Base-by-base conservation (phyloP, 2,329 filamentous ascomycete genomes). In the Cordyceps tenuipes region DNA sequence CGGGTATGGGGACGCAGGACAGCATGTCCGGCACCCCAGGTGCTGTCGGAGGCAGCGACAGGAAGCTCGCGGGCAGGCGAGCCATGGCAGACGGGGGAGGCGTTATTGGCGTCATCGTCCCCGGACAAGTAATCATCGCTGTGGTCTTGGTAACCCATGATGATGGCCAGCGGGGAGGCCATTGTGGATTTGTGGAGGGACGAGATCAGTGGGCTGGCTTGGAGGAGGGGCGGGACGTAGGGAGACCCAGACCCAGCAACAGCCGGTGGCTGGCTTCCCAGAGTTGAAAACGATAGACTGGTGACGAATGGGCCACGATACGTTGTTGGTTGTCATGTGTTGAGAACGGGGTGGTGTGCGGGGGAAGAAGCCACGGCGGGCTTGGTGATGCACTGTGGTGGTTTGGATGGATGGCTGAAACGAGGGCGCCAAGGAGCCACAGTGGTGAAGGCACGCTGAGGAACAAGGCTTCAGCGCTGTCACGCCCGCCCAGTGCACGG, bases 1-100 rank as follows among this genome's bases (percentile, higher is more conserved):
- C 51, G 55, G 15, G 55, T 58, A 44, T 58, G 55, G 21, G 55
- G 55, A n/a, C 55, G 55, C 31, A 23, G 21, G 13, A 46, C 17
- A 7, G 46, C 19, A 9, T 34, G 31, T 17, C 43, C 54, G 3
- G 34, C 3, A 1, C 15, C 54, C 54, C 54, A 57, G 31, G 31
- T 49, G 8, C 47, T 26, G 19, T 57, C 44, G 43, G 13, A 23
- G 54, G 44, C 54, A 6, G 31, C 10, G 31, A 41, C 44, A 19
- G 44, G 44, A 5, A 57, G 19, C 15, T 48, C 13, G 41, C 53
- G 53, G 12, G n/a, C 26, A 13, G 53, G 53, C n/a, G 53, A 56
- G 26, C 26, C 53, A 1, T 29, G 17, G 19, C 53, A n/a, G 6
- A 6, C 2, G 12, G 39, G n/a, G 17, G 53, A 29, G 6, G 43